Conservation (phyloP, 192 early-diverging fungal species). For the Podila clonocystis region DNA sequence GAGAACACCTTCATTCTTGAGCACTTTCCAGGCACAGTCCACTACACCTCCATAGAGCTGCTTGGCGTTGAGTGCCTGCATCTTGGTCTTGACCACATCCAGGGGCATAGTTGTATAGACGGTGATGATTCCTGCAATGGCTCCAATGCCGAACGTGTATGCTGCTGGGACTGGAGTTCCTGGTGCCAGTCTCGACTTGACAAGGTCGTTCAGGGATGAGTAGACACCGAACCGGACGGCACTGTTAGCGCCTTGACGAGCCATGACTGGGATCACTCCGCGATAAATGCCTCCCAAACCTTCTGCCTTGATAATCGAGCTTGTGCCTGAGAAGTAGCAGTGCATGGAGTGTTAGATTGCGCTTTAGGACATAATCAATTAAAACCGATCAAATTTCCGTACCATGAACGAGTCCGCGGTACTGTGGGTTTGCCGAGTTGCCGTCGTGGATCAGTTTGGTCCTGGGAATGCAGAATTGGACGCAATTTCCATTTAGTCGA, state of each 20-base stretch:
- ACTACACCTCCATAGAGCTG: conserved; percentile 74
- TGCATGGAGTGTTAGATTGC: background rate
- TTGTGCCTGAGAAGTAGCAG: conserved; percentile 32
- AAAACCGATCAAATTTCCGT: background rate
- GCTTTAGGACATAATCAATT: background rate
- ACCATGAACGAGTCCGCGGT: conserved; percentile 85
- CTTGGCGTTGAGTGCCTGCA: conserved; percentile 86
- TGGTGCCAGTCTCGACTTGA: conserved; percentile 37
- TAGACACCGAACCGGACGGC: conserved; percentile 93
- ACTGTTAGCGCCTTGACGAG: conserved; percentile 94
- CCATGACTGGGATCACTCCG: conserved; percentile 91
- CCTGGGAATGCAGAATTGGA: conserved; percentile 38
- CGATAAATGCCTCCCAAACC: conserved; percentile 89
- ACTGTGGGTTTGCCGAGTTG: conserved; percentile 76
- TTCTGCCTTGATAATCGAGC: conserved; percentile 70
- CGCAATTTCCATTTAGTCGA: too few relatives aligned
- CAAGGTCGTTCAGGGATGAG: conserved; percentile 71
- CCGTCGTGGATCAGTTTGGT: conserved; percentile 96
- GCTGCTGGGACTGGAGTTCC: conserved; percentile 60
- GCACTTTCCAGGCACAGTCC: conserved; percentile 78
- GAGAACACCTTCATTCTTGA: conserved; percentile 77
- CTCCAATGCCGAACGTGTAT: conserved; percentile 79
- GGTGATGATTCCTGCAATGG: conserved; percentile 89
- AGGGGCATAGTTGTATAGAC: conserved; percentile 97
- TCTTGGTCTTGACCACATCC: conserved; percentile 97